Base-by-base conservation (phyloP, 306 rosid species). In the Clitoria ternatea region DNA sequence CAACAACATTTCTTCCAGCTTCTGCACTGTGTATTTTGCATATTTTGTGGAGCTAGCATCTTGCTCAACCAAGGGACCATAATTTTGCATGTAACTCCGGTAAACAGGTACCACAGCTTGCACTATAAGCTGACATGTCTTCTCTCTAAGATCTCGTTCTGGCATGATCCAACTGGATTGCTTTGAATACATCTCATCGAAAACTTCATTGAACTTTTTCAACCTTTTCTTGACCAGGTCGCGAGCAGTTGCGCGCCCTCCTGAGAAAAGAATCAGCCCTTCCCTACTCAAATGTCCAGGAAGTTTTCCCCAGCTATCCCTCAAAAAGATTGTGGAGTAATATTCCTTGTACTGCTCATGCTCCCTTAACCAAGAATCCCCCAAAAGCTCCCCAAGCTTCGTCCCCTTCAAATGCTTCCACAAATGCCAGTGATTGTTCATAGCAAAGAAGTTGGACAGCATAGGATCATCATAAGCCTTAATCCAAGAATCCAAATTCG, bases 171-270 rank as follows among this genome's bases (percentile, higher is more conserved):
- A 95, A 45, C 62, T 68, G 2, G 91, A 91, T 64, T 91, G 99
- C 85, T 78, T 82, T 45, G 78, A 52, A 64, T 72, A 86, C 97
- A 95, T 89, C 63, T 86, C 97, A 73, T 95, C 97, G 4, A 95
- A 89, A 65, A 76, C 84, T 79, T 91, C 97, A 56, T 91, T 94
- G 86, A 94, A 94, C 40, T 82, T 86, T 77, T 89, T 91, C 69
- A 94, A 80, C 81, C 97, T 90, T 82, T 95, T 86, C 88, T 95
- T 95, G 73, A 95, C 99, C 39, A 95, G 92, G 80, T 91, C 99
- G 18, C 99, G 99, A 19, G 99, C 99, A 42, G 99, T 95, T 30
- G 99, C 99, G 1, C 93, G 96, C 39, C 97, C 97, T 73, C 99
- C 99, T 0, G 99, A 95, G 81, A 95, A 95, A 66, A 91, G 80